Percentiles rank a stretch among this genome's conserved stretches.
Evolutionary conservation across 805 yeast species (phyloP).

Genomic region (Starmerella stellata): DNA sequence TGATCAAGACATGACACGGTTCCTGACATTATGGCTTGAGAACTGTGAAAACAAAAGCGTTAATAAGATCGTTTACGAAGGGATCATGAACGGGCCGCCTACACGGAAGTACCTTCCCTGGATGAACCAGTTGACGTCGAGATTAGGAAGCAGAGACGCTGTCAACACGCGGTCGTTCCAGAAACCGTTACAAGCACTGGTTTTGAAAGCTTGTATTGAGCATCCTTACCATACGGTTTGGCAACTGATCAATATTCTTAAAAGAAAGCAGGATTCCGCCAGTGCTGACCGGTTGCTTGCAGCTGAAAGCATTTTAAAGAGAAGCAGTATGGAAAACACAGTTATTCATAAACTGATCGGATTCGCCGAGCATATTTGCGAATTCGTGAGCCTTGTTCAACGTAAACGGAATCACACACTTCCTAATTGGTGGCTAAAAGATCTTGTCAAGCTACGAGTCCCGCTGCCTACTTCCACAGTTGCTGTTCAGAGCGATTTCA

Average conservation of each 20-base stretch:
- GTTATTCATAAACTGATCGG: background rate
- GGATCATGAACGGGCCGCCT: slow-evolving; percentile 27
- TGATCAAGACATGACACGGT: slow-evolving; percentile 23
- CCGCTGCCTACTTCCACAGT: slow-evolving; percentile 52
- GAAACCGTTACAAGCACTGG: slow-evolving; percentile 22
- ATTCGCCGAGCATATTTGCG: slow-evolving; percentile 1
- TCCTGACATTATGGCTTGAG: slow-evolving; percentile 72
- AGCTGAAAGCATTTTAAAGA: background rate
- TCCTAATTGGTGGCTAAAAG: slow-evolving; percentile 42
- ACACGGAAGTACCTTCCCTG: slow-evolving; percentile 52
- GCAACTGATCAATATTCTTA: slow-evolving; percentile 8
- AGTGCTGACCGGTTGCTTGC: slow-evolving; percentile 1
- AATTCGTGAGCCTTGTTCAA: background rate
- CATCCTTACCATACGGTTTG: slow-evolving; percentile 12
- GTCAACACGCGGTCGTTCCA: slow-evolving; percentile 52
- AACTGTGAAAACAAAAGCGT: slow-evolving; percentile 31
- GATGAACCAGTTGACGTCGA: slow-evolving; percentile 65
- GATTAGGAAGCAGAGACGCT: slow-evolving; percentile 25
- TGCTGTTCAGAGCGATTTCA: slow-evolving; percentile 27
- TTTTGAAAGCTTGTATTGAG: background rate
- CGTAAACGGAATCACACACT: background rate
- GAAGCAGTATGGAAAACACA: no score
- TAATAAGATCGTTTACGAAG: slow-evolving; percentile 26
- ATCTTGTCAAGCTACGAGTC: slow-evolving; percentile 29
- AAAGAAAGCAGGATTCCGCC: background rate